Conservation (phyloP, 2,329 filamentous ascomycete genomes). For the Penicillium palitans region DNA sequence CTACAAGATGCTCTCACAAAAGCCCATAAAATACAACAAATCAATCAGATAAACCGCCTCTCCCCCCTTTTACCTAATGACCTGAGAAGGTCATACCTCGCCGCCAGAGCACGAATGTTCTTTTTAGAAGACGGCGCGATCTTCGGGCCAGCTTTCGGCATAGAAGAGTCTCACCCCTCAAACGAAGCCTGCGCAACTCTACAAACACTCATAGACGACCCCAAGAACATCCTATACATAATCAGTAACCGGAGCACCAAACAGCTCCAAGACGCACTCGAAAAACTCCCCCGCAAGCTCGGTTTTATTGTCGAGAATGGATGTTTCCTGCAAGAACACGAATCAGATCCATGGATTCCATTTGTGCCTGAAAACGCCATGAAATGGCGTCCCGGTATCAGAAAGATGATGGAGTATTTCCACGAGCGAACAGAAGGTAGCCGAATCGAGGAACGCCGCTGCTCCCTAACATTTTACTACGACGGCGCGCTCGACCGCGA, state of each 20-base stretch:
- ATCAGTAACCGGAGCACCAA: constrained; percentile 84
- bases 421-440: constrained; percentile 83
- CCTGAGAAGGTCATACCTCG: constrained; percentile 65
- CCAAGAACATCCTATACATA: constrained; percentile 80
- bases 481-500: constrained; percentile 74
- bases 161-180: constrained; percentile 68
- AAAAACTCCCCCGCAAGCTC: constrained; percentile 63
- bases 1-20: constrained; percentile 68
- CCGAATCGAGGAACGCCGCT: constrained; percentile 80
- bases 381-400: constrained; percentile 79
- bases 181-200: constrained; percentile 76
- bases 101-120: constrained; percentile 69
- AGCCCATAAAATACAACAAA: constrained; percentile 75
- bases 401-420: constrained; percentile 81
- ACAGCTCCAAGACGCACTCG: constrained; percentile 77
- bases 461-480: constrained; percentile 85
- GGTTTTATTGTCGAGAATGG: constrained; percentile 93
- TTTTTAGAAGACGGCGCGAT: constrained; percentile 90
- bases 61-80: constrained; percentile 70
- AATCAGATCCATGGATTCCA: constrained; percentile 67
- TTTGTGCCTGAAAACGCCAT: constrained; percentile 69
- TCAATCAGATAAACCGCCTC: constrained; percentile 75
- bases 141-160: constrained; percentile 61
- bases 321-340: constrained; percentile 74
- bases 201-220: constrained; percentile 73